Base-by-base conservation (phyloP, 2,329 filamentous ascomycete species). In the Colletotrichum sp. region DNA sequence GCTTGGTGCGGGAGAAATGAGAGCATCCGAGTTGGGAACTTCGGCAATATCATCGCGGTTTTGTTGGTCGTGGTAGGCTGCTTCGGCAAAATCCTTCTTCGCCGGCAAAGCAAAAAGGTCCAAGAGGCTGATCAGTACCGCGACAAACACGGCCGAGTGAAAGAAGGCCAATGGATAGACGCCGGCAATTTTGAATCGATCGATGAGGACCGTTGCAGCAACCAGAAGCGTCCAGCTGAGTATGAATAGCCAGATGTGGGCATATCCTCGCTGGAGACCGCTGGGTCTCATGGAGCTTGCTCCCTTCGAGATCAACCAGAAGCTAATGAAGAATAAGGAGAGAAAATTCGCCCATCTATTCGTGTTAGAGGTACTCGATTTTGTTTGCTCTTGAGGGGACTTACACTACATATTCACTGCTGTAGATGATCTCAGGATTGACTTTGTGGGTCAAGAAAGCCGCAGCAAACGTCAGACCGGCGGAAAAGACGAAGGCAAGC, bases 381-480 rank as follows among this genome's bases (percentile, higher is more conserved):
- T 32, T 5, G 12, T 13, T 62, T 62, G 58, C 30, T 36, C n/a
- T n/a, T 3, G 9, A 26, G 2, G 15, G 24, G 1, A 85, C 88
- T 83, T 81, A 90, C 81, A 98, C 94, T 7, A 94, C 89, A 82
- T 97, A 98, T 64, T 93, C 90, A 80, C 94, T 97, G 84, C 95
- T 96, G 85, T 98, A 97, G n/a, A 97, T 88, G 79, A 98, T 95
- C 80, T 95, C 91, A 2, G 96, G 96, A 81, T 98, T 98, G 81
- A 96, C 86, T 83, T 97, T 97, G 48, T 91, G 91, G 56, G 98
- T 80, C 67, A 98, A 84, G 79, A 94, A 94, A 2, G 94, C 94
- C 21, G 95, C 88, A 1, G 91, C 94, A 28, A 97, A 83, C 0
- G 94, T 91, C n/a, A 94, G 86, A 1, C 89, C 92, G 2, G 90